phyloP scores from a whole-genome alignment of 139 green algal genomes.

The Chlamydomonas urium region DNA sequence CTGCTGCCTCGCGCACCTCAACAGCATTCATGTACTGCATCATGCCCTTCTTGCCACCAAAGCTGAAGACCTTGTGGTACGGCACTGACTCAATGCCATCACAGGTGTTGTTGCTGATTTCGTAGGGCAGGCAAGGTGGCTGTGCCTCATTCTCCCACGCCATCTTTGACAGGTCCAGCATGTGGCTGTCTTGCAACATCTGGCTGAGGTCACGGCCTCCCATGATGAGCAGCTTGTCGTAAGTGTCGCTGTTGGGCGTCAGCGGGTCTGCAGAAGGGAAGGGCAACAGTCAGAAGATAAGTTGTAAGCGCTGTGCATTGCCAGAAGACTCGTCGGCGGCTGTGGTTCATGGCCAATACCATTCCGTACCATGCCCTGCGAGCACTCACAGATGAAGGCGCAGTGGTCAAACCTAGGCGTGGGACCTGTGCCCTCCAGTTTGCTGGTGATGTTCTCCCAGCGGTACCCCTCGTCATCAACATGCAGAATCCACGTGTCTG shows the following conservation, averaged over 20 bases:
- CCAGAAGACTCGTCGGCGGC: too few relatives aligned
- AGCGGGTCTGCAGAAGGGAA: too few relatives aligned
- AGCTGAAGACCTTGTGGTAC: constrained; percentile 83
- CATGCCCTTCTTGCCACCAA: constrained; percentile 72
- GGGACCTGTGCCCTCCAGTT: constrained; percentile 32
- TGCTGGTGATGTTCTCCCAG: constrained; percentile 56
- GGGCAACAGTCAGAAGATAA: too few relatives aligned
- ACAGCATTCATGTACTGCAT: constrained; percentile 75
- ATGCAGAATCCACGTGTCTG: constrained; percentile 74
- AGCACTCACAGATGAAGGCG: constrained; percentile 54
- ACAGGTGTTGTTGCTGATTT: constrained; percentile 73
- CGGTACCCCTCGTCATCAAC: constrained; percentile 24
- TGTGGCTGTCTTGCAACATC: constrained; percentile 68
- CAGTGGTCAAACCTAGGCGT: constrained; percentile 72
- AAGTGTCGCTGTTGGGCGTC: constrained; percentile 57
- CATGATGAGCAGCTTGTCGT: constrained; percentile 74
- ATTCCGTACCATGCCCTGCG: too few relatives aligned
- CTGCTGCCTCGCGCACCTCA: constrained; percentile 33
- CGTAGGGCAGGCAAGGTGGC: constrained; percentile 39
- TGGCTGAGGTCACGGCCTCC: constrained; percentile 71
- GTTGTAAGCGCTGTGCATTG: too few relatives aligned
- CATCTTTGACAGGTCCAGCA: constrained; percentile 70
- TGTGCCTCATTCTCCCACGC: constrained; percentile 58
- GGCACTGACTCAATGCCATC: constrained; percentile 77
- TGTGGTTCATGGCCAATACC: too few relatives aligned